Conservation (phyloP, 305 asterid genomes). For the Solanum hybrid region DNA sequence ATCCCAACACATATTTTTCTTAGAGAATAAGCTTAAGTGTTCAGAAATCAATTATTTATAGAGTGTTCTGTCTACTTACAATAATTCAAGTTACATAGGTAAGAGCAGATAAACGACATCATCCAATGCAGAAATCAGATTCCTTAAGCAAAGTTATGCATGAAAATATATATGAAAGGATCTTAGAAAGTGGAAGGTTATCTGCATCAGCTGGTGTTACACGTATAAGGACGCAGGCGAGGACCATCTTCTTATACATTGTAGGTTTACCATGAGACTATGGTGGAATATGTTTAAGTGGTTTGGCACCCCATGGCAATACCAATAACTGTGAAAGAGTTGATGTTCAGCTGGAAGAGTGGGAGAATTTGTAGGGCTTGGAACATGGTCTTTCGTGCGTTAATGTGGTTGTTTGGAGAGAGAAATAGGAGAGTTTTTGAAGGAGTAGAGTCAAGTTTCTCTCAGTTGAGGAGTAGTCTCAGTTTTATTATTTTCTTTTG, state of each 20-base stretch:
- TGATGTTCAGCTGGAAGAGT: background rate
- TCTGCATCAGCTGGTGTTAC: background rate
- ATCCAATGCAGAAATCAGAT: background rate
- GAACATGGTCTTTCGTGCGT: background rate
- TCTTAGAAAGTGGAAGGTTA: background rate
- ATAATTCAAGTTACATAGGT: background rate
- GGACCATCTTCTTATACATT: background rate
- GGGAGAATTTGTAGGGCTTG: background rate
- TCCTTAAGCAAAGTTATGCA: background rate
- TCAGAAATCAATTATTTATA: background rate
- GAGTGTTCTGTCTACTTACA: background rate
- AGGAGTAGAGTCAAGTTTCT: background rate
- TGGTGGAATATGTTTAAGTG: background rate
- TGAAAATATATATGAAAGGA: background rate
- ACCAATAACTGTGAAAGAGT: background rate
- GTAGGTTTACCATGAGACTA: background rate
- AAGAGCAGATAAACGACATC: background rate
- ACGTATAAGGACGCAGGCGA: background rate
- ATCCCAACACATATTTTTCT: background rate
- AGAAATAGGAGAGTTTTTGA: background rate
- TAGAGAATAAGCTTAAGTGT: background rate
- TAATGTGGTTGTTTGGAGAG: background rate
- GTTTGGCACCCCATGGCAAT: background rate
- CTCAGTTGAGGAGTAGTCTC: background rate
- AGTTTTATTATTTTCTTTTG: background rate